Evolutionary conservation across 371 early-diverging fungal genomes (phyloP).

Genomic region (Mucor piriformis): DNA sequence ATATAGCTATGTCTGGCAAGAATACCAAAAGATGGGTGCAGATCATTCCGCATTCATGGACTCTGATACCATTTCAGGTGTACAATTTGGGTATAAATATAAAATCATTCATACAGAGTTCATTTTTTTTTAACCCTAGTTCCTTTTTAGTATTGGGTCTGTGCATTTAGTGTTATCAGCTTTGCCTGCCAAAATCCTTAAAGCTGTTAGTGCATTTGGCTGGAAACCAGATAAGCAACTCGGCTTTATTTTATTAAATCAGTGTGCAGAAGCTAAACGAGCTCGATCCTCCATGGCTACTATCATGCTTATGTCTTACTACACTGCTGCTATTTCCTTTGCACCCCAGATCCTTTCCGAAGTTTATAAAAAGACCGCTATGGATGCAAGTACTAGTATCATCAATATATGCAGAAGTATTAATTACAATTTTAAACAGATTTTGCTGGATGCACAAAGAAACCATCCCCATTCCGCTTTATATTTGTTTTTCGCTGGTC

Average conservation of each 20-base stretch:
- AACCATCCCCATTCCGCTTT: conserved; percentile 60
- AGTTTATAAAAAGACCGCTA: conserved; percentile 46
- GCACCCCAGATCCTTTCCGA: conserved; percentile 46
- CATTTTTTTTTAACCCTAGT: too few relatives aligned
- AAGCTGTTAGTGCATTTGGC: conserved; percentile 57
- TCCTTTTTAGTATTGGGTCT: conserved; percentile 54
- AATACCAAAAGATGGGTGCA: conserved; percentile 49
- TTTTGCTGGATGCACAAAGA: conserved; percentile 54
- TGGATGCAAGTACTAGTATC: conserved; percentile 48
- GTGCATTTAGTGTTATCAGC: conserved; percentile 63
- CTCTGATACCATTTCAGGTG: conserved; percentile 47
- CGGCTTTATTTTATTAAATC: conserved; percentile 58
- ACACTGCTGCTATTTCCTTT: conserved; percentile 40
- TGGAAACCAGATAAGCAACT: conserved; percentile 62
- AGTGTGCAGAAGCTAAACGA: conserved; percentile 54
- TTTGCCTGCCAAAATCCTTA: conserved; percentile 61
- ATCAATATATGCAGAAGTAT: background rate
- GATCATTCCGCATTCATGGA: conserved; percentile 44
- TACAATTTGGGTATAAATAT: conserved; percentile 53
- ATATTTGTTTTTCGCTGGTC: conserved; percentile 60
- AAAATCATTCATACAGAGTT: too few relatives aligned
- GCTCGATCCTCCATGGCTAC: conserved; percentile 62
- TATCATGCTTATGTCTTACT: conserved; percentile 53
- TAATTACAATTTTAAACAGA: conserved; percentile 29
- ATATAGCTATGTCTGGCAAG: conserved; percentile 52